Conservation (phyloP, 2,329 filamentous ascomycete genomes). For the Fusarium buxicola region DNA sequence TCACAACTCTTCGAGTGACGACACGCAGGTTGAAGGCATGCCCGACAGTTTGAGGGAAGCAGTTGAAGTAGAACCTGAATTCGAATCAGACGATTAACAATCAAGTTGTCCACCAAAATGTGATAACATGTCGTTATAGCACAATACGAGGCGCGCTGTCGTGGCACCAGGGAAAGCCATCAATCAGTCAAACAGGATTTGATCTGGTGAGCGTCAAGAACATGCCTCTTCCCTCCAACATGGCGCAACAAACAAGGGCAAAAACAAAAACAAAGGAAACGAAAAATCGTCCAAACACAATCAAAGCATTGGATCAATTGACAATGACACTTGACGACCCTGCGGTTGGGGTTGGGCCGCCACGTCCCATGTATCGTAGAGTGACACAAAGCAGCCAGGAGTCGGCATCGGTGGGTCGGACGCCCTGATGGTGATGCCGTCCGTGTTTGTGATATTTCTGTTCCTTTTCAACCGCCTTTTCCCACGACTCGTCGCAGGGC, state of each 20-base stretch:
- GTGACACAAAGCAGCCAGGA: slow-evolving; percentile 33
- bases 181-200: slow-evolving; percentile 27
- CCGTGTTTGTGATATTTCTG: slow-evolving; percentile 16
- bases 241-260: background rate
- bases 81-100: slow-evolving; percentile 24
- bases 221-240: slow-evolving; percentile 7
- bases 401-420: slow-evolving; percentile 22
- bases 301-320: slow-evolving; percentile 9
- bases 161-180: slow-evolving; percentile 37
- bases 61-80: slow-evolving; percentile 24
- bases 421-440: slow-evolving; percentile 6
- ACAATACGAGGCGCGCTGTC: slow-evolving; percentile 41
- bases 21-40: slow-evolving; percentile 13
- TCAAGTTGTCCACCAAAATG: slow-evolving; percentile 5
- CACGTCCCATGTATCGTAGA: slow-evolving; percentile 30
- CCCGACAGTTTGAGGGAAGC: slow-evolving; percentile 28
- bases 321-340: slow-evolving; percentile 30
- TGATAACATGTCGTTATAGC: slow-evolving; percentile 30
- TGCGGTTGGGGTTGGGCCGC: slow-evolving; percentile 26
- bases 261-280: slow-evolving; percentile 4
- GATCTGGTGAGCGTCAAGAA: slow-evolving; percentile 36
- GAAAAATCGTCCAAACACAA: background rate
- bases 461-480: slow-evolving; percentile 14
- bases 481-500: slow-evolving; percentile 29
- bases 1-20: slow-evolving; percentile 33